Evolutionary conservation across 2,329 filamentous ascomycete genomes (phyloP).

Genomic region (Fusarium zealandicum): DNA sequence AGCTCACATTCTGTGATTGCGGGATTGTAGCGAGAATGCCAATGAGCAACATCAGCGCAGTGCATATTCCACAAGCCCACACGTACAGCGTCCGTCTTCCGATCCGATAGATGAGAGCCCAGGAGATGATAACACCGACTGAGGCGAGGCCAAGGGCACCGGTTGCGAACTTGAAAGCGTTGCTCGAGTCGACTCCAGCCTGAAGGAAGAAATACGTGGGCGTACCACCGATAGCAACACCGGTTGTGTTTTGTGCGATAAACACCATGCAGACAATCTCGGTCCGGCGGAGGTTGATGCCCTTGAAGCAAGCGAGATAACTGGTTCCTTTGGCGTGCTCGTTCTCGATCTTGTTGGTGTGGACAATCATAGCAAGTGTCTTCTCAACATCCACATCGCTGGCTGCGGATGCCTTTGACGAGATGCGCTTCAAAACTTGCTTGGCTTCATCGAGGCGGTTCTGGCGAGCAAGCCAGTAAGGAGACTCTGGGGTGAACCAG

Average conservation of each 20-base stretch:
- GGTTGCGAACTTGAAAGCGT: slow-evolving; percentile 28
- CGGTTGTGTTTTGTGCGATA: slow-evolving; percentile 1
- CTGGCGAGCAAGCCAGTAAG: slow-evolving; percentile 41
- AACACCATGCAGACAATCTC: slow-evolving; percentile 50
- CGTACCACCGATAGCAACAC: slow-evolving; percentile 2
- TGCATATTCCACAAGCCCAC: slow-evolving; percentile 18
- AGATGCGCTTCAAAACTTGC: slow-evolving; percentile 37
- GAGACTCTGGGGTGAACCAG: slow-evolving; percentile 43
- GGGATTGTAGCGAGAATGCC: slow-evolving; percentile 40
- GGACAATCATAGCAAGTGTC: slow-evolving; percentile 56
- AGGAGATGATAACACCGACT: slow-evolving; percentile 26
- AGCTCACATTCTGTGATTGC: slow-evolving; percentile 14
- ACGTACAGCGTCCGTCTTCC: slow-evolving; percentile 27
- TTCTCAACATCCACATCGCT: slow-evolving; percentile 56
- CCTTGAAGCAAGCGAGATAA: slow-evolving; percentile 58
- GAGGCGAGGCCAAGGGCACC: slow-evolving; percentile 30
- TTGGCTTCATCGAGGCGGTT: slow-evolving; percentile 58
- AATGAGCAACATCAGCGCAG: slow-evolving; percentile 13
- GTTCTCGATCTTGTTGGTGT: slow-evolving; percentile 47
- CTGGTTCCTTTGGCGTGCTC: slow-evolving; percentile 49
- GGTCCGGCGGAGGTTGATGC: slow-evolving; percentile 53
- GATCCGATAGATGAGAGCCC: slow-evolving; percentile 24
- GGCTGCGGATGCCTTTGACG: slow-evolving; percentile 33
- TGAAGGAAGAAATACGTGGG: slow-evolving; percentile 10
- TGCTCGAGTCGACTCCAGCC: slow-evolving; percentile 7